These are phyloP conservation scores for Ceratocystis variospora DNA, from an alignment of 2,329 filamentous ascomycete species.

Conservation along the genomic window DNA sequence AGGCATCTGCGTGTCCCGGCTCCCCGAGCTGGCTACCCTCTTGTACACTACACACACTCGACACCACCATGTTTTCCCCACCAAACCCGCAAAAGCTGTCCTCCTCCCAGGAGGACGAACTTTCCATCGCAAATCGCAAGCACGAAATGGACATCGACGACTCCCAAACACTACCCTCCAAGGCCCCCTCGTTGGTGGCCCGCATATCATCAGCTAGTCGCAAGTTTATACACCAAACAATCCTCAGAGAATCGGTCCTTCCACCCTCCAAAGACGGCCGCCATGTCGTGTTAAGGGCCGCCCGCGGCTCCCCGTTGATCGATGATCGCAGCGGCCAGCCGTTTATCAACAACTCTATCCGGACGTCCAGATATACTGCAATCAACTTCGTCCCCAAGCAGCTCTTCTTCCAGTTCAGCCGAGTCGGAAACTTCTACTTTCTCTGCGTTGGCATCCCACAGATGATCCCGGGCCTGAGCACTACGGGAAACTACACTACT, in stretches of 20 bases:
- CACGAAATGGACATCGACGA: conserved; percentile 11
- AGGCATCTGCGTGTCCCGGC: not conserved
- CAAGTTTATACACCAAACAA: conserved; percentile 30
- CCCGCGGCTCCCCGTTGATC: conserved; percentile 30
- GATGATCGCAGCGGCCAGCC: conserved; percentile 37
- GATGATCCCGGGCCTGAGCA: conserved; percentile 61
- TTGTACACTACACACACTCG: not conserved
- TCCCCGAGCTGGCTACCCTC: not conserved
- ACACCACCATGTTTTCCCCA: conserved; percentile 12
- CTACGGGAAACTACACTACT: conserved; percentile 61
- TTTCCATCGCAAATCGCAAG: conserved; percentile 15
- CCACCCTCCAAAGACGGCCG: conserved; percentile 59
- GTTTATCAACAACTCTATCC: conserved; percentile 51
- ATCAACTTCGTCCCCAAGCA: conserved; percentile 81
- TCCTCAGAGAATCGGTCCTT: conserved; percentile 53
- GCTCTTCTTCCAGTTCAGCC: conserved; percentile 71
- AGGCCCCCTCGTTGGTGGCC: not conserved
- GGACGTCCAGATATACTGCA: conserved; percentile 68
- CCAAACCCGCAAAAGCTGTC: conserved; percentile 13
- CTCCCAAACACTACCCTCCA: not conserved
- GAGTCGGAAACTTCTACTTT: conserved; percentile 79
- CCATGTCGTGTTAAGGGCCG: conserved; percentile 32
- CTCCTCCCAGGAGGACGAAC: conserved; percentile 18
- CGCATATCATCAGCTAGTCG: conserved; percentile 2
- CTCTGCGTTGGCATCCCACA: conserved; percentile 72